Evolutionary conservation across 176 grass and related monocot genomes (phyloP), one percentile per base, ranked within the genome.

Genomic region (Urochloa ruziziensis): DNA sequence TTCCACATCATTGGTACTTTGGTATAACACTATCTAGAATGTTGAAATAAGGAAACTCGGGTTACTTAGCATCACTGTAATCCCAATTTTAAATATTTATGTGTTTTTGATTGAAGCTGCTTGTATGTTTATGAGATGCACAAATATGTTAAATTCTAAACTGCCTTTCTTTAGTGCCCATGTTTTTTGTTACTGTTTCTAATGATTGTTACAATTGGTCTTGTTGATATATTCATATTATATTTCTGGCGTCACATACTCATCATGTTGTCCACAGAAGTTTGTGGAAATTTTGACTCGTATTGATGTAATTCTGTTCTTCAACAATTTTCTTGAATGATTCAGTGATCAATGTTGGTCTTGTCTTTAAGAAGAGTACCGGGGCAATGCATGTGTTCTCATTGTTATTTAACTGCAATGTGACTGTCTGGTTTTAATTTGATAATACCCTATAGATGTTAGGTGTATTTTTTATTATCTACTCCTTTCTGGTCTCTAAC

Each of bases 401-500:
- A 10, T 6, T 85, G 53, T 47, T 59, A 18, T 65, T 36, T 42
- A 48, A 77, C 42, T 81, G 29, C 5, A 29, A 77, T 62, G 57
- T 17, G 24, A 66, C 18, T 68, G 61, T 43, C 6, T 25, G 27
- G 23, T 58, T 71, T 21, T 70, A 27, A 13, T 34, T 70, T 49
- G 42, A 47, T 48, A 70, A 10, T 47, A 1, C 52, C 79, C 18
- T 70, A 25, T 58, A 32, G 63, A n/a, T 42, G 10, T 67, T 37
- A 24, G 21, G 6, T 86, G 48, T 74, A 74, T 23, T n/a, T 33
- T 67, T 77, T 52, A 13, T 21, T 60, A 35, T 82, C 24, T 60
- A 68, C 48, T 35, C 28, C 54, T 66, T 77, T 68, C 48, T 77
- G 24, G 33, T 91, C 79, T 33, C 82, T 91, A 61, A 84, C 77